These are phyloP conservation scores for Termitomyces sp. DNA, from an alignment of 1,284 basidiomycete genomes.

Conservation along the genomic window DNA sequence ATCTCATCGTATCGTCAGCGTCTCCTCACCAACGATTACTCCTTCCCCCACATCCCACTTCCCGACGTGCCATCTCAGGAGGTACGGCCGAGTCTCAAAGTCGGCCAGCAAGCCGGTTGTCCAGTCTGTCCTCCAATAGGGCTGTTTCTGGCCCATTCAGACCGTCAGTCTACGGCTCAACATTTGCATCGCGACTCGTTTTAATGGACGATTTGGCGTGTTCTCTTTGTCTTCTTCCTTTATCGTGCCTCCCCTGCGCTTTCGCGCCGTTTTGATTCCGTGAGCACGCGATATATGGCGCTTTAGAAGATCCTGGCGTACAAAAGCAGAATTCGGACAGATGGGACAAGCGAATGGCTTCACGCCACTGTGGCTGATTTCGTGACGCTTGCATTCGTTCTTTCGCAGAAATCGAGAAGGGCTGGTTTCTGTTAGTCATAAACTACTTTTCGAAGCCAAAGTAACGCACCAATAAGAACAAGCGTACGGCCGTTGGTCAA, in stretches of 20 bases:
- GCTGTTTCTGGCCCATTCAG: slow-evolving; percentile 51
- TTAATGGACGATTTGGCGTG: not conserved
- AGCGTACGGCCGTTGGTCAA: slow-evolving; percentile 59
- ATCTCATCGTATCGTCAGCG: slow-evolving; percentile 41
- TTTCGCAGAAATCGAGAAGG: slow-evolving; percentile 60
- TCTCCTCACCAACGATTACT: slow-evolving; percentile 41
- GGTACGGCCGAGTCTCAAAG: slow-evolving; percentile 30
- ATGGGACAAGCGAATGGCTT: slow-evolving; percentile 54
- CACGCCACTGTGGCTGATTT: slow-evolving; percentile 53
- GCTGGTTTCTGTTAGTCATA: slow-evolving; percentile 29
- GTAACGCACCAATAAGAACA: slow-evolving; percentile 53
- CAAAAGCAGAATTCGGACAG: slow-evolving; percentile 49
- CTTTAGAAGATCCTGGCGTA: slow-evolving; percentile 60
- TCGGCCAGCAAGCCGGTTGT: slow-evolving; percentile 46
- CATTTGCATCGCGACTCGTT: slow-evolving; percentile 62
- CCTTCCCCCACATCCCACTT: slow-evolving; percentile 39
- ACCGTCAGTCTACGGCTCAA: slow-evolving; percentile 50
- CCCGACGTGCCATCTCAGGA: slow-evolving; percentile 47
- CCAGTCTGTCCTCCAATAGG: slow-evolving; percentile 42
- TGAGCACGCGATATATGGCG: slow-evolving; percentile 57
- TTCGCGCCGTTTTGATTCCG: slow-evolving; percentile 25
- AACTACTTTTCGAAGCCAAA: not conserved
- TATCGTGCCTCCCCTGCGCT: slow-evolving; percentile 8
- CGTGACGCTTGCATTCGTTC: slow-evolving; percentile 71
- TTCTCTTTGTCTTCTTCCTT: slow-evolving; percentile 20